phyloP scores from a whole-genome alignment of 768 basidiomycete genomes.

The Flagelloscypha sp. region DNA sequence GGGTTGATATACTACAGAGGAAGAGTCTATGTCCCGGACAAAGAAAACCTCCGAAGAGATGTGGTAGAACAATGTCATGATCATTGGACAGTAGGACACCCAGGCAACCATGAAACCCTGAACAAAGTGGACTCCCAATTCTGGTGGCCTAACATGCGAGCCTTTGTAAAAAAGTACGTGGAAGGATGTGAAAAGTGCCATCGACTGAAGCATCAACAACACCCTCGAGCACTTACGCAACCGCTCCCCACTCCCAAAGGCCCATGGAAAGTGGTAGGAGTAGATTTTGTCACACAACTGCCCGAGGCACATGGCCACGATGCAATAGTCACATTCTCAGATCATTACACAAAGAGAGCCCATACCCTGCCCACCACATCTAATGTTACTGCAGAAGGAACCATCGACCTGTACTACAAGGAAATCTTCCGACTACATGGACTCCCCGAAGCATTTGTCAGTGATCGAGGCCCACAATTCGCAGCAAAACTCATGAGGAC shows the following conservation, averaged over 20 bases:
- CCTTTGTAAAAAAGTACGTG: constrained; percentile 12
- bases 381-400: constrained; percentile 10
- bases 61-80: constrained; percentile 17
- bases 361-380: constrained; percentile 21
- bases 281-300: constrained; percentile 22
- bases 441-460: constrained; percentile 7
- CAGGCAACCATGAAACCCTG: constrained; percentile 16
- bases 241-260: constrained; percentile 14
- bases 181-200: constrained; percentile 16
- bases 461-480: constrained; percentile 6
- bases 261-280: constrained; percentile 23
- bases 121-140: constrained; percentile 12
- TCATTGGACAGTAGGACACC: constrained; percentile 16
- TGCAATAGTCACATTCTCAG: too few species aligned
- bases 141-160: too few species aligned
- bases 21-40: constrained; percentile 14
- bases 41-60: constrained; percentile 6
- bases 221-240: constrained; percentile 16
- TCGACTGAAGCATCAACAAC: constrained; percentile 13
- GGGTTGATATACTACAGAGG: too few species aligned
- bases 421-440: constrained; percentile 11
- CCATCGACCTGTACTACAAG: constrained; percentile 12
- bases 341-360: constrained; percentile 22
- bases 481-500: constrained; percentile 5
- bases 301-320: constrained; percentile 12